Evolutionary conservation across 2,329 filamentous ascomycete genomes (phyloP).

Genomic region (Diaporthe eres): DNA sequence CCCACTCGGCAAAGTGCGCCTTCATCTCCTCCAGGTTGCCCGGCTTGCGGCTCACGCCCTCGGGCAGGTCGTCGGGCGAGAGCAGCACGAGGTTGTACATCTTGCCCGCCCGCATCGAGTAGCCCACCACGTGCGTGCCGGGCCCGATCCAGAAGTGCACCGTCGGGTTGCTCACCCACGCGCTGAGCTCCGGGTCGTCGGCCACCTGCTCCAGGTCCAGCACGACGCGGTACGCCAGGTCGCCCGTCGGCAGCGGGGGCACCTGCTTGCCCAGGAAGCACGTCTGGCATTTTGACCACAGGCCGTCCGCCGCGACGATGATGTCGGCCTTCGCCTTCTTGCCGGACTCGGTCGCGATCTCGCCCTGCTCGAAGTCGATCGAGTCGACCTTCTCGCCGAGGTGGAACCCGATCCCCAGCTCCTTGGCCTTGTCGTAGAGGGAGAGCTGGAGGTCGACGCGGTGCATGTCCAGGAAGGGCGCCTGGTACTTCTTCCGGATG

Average conservation of each 20-base stretch:
- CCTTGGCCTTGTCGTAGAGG: constrained; percentile 63
- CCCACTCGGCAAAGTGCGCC: constrained; percentile 73
- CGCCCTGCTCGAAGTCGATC: constrained; percentile 63
- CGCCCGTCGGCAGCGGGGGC: constrained; percentile 70
- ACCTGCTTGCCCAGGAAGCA: constrained; percentile 61
- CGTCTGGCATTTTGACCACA: constrained; percentile 72
- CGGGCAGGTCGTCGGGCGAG: constrained; percentile 69
- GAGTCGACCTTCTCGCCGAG: constrained; percentile 62
- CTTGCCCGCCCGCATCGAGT: constrained; percentile 70
- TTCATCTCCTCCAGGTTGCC: constrained; percentile 74
- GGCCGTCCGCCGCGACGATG: constrained; percentile 74
- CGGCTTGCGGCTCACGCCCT: constrained; percentile 61
- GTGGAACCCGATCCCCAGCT: constrained; percentile 66
- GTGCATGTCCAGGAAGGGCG: constrained; percentile 60
- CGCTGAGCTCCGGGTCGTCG: constrained; percentile 62
- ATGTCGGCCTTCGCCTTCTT: constrained; percentile 63
- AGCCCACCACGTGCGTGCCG: constrained; percentile 72
- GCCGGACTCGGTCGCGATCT: constrained; percentile 57
- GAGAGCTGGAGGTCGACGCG: constrained; percentile 72
- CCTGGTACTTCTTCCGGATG: constrained; percentile 46
- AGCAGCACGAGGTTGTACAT: constrained; percentile 78
- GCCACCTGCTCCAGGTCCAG: constrained; percentile 65
- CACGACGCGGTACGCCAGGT: constrained; percentile 75
- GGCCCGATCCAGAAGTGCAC: constrained; percentile 77
- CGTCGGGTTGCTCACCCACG: constrained; percentile 66